Evolutionary conservation across 495 filamentous ascomycete genomes (phyloP).

Genomic region (Pyrenula aspistea): DNA sequence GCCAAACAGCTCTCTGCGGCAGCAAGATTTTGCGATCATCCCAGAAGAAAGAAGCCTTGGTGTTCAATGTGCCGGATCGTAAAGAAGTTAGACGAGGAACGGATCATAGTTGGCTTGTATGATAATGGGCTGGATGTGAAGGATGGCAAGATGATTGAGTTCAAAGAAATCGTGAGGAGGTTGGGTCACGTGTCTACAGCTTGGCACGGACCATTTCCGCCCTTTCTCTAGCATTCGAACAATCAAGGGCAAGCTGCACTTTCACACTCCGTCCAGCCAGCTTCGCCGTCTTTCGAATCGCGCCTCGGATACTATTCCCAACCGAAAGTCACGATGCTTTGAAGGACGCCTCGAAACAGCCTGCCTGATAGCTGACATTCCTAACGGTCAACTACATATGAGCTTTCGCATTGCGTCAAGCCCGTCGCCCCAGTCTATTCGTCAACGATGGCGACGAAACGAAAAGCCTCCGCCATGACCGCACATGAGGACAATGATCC

Average conservation of each 20-base stretch:
- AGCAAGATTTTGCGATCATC: neutral
- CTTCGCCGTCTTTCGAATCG: too few relatives aligned
- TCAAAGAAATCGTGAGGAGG: neutral
- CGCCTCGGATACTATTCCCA: too few relatives aligned
- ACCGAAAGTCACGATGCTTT: too few relatives aligned
- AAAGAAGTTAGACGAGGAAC: neutral
- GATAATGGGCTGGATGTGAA: neutral
- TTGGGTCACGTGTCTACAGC: neutral
- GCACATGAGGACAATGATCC: constrained; percentile 49
- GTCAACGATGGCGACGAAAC: constrained; percentile 56
- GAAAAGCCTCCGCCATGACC: constrained; percentile 59
- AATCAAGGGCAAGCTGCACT: neutral
- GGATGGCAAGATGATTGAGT: neutral
- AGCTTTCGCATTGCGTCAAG: too few relatives aligned
- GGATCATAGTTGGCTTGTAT: neutral
- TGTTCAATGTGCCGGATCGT: neutral
- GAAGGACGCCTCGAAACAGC: too few relatives aligned
- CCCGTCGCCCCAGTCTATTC: too few relatives aligned
- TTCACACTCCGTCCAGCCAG: too few relatives aligned
- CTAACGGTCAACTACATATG: too few relatives aligned
- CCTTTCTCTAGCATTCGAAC: neutral
- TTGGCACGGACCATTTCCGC: neutral
- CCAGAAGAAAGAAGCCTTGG: neutral
- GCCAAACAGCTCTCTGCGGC: neutral
- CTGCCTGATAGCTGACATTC: too few relatives aligned